Evolutionary conservation across 208 protist species (phyloP).

Genomic region (Leishmania gerbilli): DNA sequence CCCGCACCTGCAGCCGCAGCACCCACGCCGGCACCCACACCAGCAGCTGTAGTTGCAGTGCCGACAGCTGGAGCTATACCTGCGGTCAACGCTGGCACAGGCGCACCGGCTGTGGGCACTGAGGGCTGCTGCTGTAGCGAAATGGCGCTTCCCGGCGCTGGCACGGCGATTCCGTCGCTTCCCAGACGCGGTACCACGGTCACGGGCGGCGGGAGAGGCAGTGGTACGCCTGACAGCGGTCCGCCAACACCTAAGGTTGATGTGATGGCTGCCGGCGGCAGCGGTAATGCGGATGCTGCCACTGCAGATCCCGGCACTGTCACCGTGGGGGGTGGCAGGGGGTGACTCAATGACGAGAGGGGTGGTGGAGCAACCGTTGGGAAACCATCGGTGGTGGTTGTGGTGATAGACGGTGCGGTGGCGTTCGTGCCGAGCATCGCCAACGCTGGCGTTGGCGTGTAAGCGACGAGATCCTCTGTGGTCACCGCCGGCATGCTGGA

Average conservation of each 20-base stretch:
- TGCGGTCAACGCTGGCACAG: background rate
- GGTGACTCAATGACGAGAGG: background rate
- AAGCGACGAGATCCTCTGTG: conserved; percentile 19
- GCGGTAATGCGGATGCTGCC: conserved; percentile 5
- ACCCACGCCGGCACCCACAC: background rate
- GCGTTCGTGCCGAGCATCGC: background rate
- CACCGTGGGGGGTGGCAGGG: background rate
- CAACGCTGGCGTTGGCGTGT: conserved; percentile 7
- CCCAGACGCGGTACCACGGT: background rate
- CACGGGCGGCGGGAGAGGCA: background rate
- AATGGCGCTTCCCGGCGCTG: background rate
- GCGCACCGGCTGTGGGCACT: background rate
- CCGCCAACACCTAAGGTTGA: conserved; percentile 35
- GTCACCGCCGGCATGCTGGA: conserved; percentile 22
- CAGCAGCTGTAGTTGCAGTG: background rate
- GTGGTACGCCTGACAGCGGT: conserved; percentile 1
- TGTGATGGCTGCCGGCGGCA: conserved; percentile 10
- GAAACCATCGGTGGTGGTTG: background rate
- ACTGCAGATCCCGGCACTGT: background rate
- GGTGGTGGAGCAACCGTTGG: conserved; percentile 2
- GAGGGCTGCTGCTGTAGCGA: background rate
- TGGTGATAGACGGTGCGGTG: background rate
- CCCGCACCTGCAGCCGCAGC: background rate
- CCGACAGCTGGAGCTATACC: background rate
- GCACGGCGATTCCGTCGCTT: background rate